Evolutionary conservation across 2,329 filamentous ascomycete species (phyloP).

Genomic region (Ascochyta rabiei): DNA sequence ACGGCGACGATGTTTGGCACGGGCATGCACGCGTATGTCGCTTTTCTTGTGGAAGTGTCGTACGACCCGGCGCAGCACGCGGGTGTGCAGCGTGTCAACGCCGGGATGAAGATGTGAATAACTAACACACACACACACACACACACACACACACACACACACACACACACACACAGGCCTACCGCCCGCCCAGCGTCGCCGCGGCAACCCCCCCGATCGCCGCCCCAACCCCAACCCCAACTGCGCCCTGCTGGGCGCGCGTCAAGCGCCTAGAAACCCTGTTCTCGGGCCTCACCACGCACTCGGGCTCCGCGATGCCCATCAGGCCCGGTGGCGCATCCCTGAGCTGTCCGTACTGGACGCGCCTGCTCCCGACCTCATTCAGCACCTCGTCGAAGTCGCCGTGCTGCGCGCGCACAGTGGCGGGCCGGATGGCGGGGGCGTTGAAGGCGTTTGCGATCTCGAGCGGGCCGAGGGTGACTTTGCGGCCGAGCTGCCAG

Average conservation of each 20-base stretch:
- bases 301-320: conserved; percentile 29
- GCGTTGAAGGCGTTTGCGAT: conserved; percentile 46
- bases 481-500: conserved; percentile 46
- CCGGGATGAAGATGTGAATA: too few relatives aligned
- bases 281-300: conserved; percentile 12
- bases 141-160: too few relatives aligned
- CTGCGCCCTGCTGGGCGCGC: conserved; percentile 1
- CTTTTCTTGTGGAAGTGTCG: too few relatives aligned
- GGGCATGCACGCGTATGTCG: too few relatives aligned
- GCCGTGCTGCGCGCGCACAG: conserved; percentile 24
- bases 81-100: too few relatives aligned
- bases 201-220: conserved; percentile 23
- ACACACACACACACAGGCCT: background rate
- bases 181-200: conserved; percentile 13
- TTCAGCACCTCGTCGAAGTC: conserved; percentile 30
- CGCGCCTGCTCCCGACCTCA: conserved; percentile 26
- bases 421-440: conserved; percentile 26
- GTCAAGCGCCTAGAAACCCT: conserved; percentile 9
- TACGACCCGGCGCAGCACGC: too few relatives aligned
- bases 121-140: too few relatives aligned
- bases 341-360: conserved; percentile 27
- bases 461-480: conserved; percentile 44
- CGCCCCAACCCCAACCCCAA: conserved; percentile 3
- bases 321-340: conserved; percentile 26
- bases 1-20: too few relatives aligned